Base-by-base conservation (phyloP, 2,329 filamentous ascomycete species). In the Davidsoniella neocaledoniae region DNA sequence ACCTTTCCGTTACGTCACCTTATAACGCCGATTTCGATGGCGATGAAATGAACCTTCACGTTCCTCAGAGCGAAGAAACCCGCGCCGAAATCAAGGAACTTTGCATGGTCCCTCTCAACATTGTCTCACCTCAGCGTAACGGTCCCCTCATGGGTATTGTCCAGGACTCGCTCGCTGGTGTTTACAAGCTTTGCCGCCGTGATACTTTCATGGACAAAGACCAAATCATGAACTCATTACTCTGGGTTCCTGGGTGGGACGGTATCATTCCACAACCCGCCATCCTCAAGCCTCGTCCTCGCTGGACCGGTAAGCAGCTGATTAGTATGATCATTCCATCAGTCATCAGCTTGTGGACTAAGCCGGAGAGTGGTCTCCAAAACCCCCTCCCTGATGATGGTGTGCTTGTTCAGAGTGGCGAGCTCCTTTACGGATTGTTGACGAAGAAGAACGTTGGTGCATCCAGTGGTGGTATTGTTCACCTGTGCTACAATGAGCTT, bases 1-100 rank as follows among this genome's bases (percentile, higher is more conserved):
- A 99, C 61, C 67, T 98, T 57, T 98, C 91, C 0, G 91, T 98
- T 61, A 98, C 93, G 0, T 94, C 88, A 25, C 91, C 91, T 0
- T 99, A 99, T 73, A 99, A 99, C 69, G 91, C 91, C 59, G 91
- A 98, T 84, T 98, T 98, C 68, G 91, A 98, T 62, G 91, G 91
- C 68, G 91, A 98, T 64, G 91, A 99, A 67, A 99, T 99, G 91
- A 99, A 99, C 63, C 78, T 99, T 68, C 91, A 99, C 75, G 93
- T 98, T 48, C 93, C 91, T 3, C 91, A 99, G 62, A 91, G 85
- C 37, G 88, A 98, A 62, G 93, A 99, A 66, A 93, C 93, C 33
- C 83, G 91, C 54, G 87, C 93, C 43, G 91, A 99, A 65, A 79
- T 98, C 58, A 86, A 80, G 64, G 83, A 96, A 62, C 76, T 99